A percentile compares a stretch with the other conserved stretches of the same genome.
phyloP scores from a whole-genome alignment of 2,329 filamentous ascomycete genomes.

The Arachnomyces sp. region DNA sequence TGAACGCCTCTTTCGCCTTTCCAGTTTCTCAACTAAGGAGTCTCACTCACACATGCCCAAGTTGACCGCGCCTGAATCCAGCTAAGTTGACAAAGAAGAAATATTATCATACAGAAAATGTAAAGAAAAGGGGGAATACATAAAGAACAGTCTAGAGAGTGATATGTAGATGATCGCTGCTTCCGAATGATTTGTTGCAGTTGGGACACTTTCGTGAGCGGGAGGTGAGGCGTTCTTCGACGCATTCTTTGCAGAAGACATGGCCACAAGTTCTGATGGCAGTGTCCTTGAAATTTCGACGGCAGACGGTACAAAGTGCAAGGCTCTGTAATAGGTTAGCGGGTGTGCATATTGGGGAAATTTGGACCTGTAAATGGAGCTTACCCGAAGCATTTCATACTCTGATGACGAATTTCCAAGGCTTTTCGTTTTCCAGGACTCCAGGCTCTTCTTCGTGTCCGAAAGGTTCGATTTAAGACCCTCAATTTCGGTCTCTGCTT shows the following conservation, averaged over 20 bases:
- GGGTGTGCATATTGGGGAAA: background rate
- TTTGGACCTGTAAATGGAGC: slow-evolving; percentile 25
- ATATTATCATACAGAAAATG: slow-evolving; percentile 28
- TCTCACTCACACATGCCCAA: background rate
- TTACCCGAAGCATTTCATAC: slow-evolving; percentile 76
- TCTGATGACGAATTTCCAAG: slow-evolving; percentile 72
- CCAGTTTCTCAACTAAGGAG: background rate
- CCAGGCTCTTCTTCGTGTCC: slow-evolving; percentile 70
- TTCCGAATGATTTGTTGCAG: slow-evolving; percentile 86
- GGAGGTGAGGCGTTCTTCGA: slow-evolving; percentile 80
- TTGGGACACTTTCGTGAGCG: slow-evolving; percentile 92
- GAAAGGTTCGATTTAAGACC: slow-evolving; percentile 69
- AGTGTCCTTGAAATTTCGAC: slow-evolving; percentile 88
- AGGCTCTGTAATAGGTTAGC: slow-evolving; percentile 47
- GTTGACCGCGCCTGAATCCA: background rate
- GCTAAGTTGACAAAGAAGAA: slow-evolving; percentile 12
- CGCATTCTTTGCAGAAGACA: slow-evolving; percentile 83
- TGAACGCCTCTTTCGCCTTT: background rate
- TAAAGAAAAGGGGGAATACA: slow-evolving; percentile 8
- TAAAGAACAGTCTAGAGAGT: slow-evolving; percentile 29
- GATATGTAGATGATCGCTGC: slow-evolving; percentile 71
- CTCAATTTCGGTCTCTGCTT: slow-evolving; percentile 64
- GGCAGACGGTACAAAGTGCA: slow-evolving; percentile 85
- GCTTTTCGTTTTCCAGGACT: slow-evolving; percentile 76
- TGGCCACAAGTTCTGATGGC: slow-evolving; percentile 90